Percentiles rank a stretch among this genome's conserved stretches.
Evolutionary conservation across 2,329 filamentous ascomycete species (phyloP).

Genomic region (Penicillium sp.): DNA sequence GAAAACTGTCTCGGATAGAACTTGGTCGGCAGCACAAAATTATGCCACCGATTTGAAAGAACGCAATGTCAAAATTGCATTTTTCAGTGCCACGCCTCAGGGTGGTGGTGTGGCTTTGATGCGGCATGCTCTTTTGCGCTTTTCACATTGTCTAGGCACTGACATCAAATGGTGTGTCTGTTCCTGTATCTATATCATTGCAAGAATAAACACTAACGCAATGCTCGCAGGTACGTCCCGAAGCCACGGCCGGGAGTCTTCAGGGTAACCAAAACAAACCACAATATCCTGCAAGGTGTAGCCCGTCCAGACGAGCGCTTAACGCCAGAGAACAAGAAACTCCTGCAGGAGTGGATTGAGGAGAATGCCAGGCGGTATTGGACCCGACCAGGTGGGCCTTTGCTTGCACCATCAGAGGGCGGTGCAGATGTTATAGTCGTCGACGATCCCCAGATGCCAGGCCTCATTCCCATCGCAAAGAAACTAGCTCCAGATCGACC

Average conservation of each 20-base stretch:
- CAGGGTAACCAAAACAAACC: conserved; percentile 79
- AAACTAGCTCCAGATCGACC: conserved; percentile 67
- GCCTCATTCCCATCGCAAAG: conserved; percentile 73
- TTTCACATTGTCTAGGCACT: conserved; percentile 64
- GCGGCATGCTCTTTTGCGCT: conserved; percentile 73
- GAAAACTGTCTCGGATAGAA: conserved; percentile 58
- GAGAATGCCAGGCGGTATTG: conserved; percentile 74
- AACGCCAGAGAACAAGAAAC: conserved; percentile 57
- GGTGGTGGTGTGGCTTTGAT: conserved; percentile 81
- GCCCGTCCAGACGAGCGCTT: conserved; percentile 64
- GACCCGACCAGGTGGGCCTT: conserved; percentile 65
- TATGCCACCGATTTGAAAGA: conserved; percentile 62
- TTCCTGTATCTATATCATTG: not conserved
- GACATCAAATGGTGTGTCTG: conserved; percentile 67
- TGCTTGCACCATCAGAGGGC: conserved; percentile 62
- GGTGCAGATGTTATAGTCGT: conserved; percentile 75
- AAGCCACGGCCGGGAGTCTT: conserved; percentile 78
- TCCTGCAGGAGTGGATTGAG: conserved; percentile 68
- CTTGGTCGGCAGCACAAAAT: conserved; percentile 64
- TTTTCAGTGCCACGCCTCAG: conserved; percentile 77
- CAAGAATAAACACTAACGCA: conserved; percentile 7
- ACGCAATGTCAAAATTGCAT: conserved; percentile 66
- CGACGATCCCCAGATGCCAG: conserved; percentile 83
- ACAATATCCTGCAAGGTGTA: conserved; percentile 84
- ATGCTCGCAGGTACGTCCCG: conserved; percentile 60